These are phyloP conservation scores for Plantago ovata DNA, from an alignment of 257 asterid genomes.

Conservation along the genomic window DNA sequence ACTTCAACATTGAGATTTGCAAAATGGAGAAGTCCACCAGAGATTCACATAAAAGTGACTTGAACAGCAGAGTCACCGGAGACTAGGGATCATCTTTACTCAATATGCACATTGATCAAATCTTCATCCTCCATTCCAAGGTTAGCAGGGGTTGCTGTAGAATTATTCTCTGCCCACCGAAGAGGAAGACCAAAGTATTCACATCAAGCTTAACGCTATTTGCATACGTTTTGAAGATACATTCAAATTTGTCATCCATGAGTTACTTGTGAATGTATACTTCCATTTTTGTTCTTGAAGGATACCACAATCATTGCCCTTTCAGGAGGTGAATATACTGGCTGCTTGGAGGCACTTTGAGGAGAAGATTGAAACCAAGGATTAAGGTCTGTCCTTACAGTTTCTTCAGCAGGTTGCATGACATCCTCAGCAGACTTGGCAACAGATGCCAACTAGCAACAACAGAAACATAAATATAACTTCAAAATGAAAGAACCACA, in stretches of 20 bases:
- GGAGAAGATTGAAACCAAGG: conserved; percentile 39
- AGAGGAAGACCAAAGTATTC: conserved; percentile 51
- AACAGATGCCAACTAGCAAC: conserved; percentile 65
- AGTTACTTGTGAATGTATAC: conserved; percentile 2
- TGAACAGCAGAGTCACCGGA: no score
- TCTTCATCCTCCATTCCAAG: conserved; percentile 91
- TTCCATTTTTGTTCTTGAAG: conserved; percentile 60
- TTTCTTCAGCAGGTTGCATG: conserved; percentile 51
- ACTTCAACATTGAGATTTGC: neutral
- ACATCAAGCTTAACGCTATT: conserved; percentile 56
- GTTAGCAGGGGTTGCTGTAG: conserved; percentile 53
- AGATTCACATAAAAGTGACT: neutral
- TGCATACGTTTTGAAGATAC: conserved; percentile 72
- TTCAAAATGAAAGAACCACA: no score
- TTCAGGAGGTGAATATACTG: conserved; percentile 34
- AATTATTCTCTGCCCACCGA: conserved; percentile 80
- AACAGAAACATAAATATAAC: no score
- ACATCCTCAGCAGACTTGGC: conserved; percentile 64
- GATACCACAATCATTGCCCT: conserved; percentile 59
- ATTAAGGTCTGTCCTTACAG: conserved; percentile 37
- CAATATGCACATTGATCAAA: conserved; percentile 71
- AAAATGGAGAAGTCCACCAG: neutral
- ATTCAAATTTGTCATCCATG: conserved; percentile 52
- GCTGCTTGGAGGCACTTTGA: conserved; percentile 25
- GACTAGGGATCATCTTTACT: conserved; percentile 34